Evolutionary conservation across 768 basidiomycete species (phyloP), one percentile per base, ranked within the genome.

Genomic region (Coprinopsis marcescibilis): DNA sequence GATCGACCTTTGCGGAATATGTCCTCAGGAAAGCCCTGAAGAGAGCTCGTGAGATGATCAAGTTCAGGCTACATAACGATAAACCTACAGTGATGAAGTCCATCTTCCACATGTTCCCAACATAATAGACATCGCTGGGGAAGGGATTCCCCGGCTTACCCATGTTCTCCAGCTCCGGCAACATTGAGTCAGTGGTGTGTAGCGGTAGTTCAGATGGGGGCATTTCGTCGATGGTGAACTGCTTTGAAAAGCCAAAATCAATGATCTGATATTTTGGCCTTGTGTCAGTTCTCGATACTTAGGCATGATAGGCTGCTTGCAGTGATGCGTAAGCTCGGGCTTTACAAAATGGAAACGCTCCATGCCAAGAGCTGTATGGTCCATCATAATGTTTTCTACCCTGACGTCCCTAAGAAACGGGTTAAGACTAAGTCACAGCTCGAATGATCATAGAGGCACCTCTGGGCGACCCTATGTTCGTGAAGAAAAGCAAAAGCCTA

Each of bases 401-500:
- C 25, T 41, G 29, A 48, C 27, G 32, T 48, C 46, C 3, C 46
- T 48, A 26, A 7, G n/a, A 24, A 24, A n/a, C n/a, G n/a, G n/a
- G n/a, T n/a, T n/a, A n/a, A n/a, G n/a, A n/a, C n/a, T n/a, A n/a
- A n/a, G n/a, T n/a, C n/a, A n/a, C n/a, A n/a, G n/a, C n/a, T n/a
- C n/a, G n/a, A n/a, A n/a, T n/a, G n/a, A n/a, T n/a, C n/a, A n/a
- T n/a, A n/a, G n/a, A n/a, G n/a, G n/a, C n/a, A 63, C 64, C 60
- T 60, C 52, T 67, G 64, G 23, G 64, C 62, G 2, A 67, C 53
- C 20, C 57, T 52, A 46, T 67, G 57, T 27, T 53, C 55, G 38
- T 67, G 65, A 40, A 67, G 52, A 36, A 63, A 67, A 11, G 52
- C 53, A 44, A 65, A 20, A 21, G 62, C 65, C 64, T 66, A 26